Evolutionary conservation across 2,329 filamentous ascomycete genomes (phyloP).

Genomic region (Botrytis elliptica): DNA sequence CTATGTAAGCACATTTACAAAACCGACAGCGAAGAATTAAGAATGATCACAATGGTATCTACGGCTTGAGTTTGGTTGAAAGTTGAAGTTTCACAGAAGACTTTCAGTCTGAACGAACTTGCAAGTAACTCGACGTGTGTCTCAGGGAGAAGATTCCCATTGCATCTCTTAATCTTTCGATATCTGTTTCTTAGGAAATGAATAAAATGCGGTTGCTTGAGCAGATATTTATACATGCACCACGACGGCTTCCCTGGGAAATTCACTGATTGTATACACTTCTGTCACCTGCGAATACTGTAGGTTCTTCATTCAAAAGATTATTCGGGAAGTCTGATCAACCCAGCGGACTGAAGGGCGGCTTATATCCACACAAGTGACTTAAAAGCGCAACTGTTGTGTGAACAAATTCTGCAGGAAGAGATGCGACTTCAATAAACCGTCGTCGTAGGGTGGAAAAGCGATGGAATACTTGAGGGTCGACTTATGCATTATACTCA

Average conservation of each 20-base stretch:
- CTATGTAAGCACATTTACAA: background rate
- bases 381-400: background rate
- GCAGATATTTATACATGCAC: background rate
- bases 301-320: background rate
- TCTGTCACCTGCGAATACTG: background rate
- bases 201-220: background rate
- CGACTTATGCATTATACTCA: too few relatives aligned
- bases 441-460: too few relatives aligned
- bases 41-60: background rate
- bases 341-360: background rate
- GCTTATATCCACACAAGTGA: background rate
- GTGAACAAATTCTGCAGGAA: too few relatives aligned
- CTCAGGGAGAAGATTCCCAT: background rate
- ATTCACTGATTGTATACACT: background rate
- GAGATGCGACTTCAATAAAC: too few relatives aligned
- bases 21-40: background rate
- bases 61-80: background rate
- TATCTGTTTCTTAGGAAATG: background rate
- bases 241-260: background rate
- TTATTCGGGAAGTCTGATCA: background rate
- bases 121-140: background rate
- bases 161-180: too few relatives aligned
- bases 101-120: background rate
- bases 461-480: too few relatives aligned
- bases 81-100: fast-evolving